Conservation (phyloP, 331 rosid genomes). For the Prunus yedoensis region DNA sequence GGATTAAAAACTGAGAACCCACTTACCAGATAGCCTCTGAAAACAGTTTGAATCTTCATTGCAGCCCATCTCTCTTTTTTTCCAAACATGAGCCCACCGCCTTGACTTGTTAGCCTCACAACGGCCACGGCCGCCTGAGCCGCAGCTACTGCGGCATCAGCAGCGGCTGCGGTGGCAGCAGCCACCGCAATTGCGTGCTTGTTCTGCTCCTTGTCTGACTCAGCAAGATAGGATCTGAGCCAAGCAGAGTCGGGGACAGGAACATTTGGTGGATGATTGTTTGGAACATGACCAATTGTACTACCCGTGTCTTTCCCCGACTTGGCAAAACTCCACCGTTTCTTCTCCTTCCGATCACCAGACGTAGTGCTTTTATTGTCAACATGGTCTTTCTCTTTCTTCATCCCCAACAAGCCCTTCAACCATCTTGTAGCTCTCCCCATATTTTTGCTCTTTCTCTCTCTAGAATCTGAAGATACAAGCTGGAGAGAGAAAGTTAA, state of each 20-base stretch:
- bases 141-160: conserved; percentile 80
- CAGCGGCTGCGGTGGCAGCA: conserved; percentile 88
- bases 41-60: conserved; percentile 78
- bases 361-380: conserved; percentile 37
- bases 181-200: conserved; percentile 98
- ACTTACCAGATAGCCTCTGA: conserved; percentile 84
- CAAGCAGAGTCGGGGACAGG: conserved; percentile 45
- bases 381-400: conserved; percentile 62
- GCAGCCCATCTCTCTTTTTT: conserved; percentile 83
- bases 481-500: conserved; percentile 19
- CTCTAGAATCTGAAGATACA: conserved; percentile 18
- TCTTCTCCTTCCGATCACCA: conserved; percentile 60
- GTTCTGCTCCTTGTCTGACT: conserved; percentile 75
- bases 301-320: conserved; percentile 42
- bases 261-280: not conserved
- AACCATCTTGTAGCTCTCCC: conserved; percentile 94
- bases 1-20: not conserved
- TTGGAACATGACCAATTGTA: conserved; percentile 1
- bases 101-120: conserved; percentile 79
- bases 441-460: conserved; percentile 31
- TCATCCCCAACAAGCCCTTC: conserved; percentile 79
- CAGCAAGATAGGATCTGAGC: conserved; percentile 75
- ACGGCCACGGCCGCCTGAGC: conserved; percentile 96
- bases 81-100: conserved; percentile 57
- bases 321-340: conserved; percentile 83